Evolutionary conservation across 352 stramenopile species (phyloP), one percentile per base, ranked within the genome.

Genomic region (Phytophthora pinifolia): DNA sequence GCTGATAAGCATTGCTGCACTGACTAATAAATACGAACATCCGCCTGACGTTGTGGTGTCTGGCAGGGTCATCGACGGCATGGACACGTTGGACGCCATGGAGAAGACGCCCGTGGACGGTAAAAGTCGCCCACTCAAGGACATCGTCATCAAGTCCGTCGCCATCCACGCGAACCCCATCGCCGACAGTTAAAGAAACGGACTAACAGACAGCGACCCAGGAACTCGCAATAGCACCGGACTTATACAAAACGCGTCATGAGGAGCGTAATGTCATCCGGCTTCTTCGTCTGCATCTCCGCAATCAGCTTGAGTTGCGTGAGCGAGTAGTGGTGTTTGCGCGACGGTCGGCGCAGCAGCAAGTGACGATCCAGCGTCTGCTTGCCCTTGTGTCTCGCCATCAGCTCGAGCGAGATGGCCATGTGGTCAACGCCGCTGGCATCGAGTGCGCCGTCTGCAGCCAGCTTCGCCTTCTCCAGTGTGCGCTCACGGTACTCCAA

Each of bases 21-120:
- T 41, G 25, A 47, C 22, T 50, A 51, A 63, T 59, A 66, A 59
- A 64, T 70, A 67, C 50, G 51, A 56, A 58, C 42, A 58, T 57
- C 46, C 36, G 47, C n/a, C 51, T 41, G 47, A 36, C 10, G 10
- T 42, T 44, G 20, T 22, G 20, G 20, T 22, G 20, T 3, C n/a
- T 38, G 17, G 4, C 53, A 94, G 81, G 53, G 74, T 94, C 38
- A 95, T 99, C 53, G 93, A 99, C 65, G 97, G 97, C 22, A 97
- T 98, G 64, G 97, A 99, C 54, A 86, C 94, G n/a, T 69, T 99
- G 36, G 96, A 99, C 69, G 86, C 86, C 31, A 97, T 99, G 61
- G 96, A 99, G 75, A 96, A 97, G 64, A 66, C 95, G 13, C 92
- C 92, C 3, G 88, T 98, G 20, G 86, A 93, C 65, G 76, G 70